These are phyloP conservation scores for Bryoglossum gracile DNA, from an alignment of 495 filamentous ascomycete species.

Conservation along the genomic window DNA sequence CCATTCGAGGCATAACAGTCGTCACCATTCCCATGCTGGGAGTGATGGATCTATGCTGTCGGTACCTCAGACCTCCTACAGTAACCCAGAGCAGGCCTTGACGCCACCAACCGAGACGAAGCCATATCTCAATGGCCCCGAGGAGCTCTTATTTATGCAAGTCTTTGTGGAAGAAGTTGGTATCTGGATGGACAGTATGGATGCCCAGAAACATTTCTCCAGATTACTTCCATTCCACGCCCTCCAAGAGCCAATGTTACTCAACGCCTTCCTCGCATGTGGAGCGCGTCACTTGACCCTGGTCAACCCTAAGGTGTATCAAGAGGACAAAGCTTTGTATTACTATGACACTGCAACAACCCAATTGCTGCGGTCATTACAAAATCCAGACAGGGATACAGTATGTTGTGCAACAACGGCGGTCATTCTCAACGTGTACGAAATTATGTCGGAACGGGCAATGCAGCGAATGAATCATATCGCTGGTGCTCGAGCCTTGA, in stretches of 20 bases:
- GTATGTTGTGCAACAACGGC: constrained; percentile 85
- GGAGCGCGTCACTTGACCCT: constrained; percentile 74
- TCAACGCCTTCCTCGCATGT: constrained; percentile 85
- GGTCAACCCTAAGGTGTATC: constrained; percentile 60
- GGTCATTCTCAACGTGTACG: constrained; percentile 83
- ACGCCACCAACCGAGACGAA: constrained; percentile 46
- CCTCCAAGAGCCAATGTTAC: constrained; percentile 78
- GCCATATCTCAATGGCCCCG: constrained; percentile 57
- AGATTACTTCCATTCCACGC: constrained; percentile 74
- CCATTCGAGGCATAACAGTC: constrained; percentile 19
- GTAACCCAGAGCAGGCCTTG: constrained; percentile 36
- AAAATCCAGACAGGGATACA: constrained; percentile 76
- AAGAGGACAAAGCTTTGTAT: constrained; percentile 66
- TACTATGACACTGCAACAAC: constrained; percentile 80
- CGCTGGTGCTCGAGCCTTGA: constrained; percentile 75
- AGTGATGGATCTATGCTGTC: constrained; percentile 16
- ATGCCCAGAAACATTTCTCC: constrained; percentile 84
- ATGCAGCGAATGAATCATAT: constrained; percentile 80
- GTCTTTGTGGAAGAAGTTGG: constrained; percentile 88
- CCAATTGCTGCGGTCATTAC: constrained; percentile 61
- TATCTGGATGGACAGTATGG: constrained; percentile 90
- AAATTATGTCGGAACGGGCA: constrained; percentile 76
- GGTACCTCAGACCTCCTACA: constrained; percentile 14
- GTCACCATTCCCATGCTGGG: constrained; percentile 20
- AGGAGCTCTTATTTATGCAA: constrained; percentile 81